Conservation (phyloP, 306 rosid species). For the Malus orientalis region DNA sequence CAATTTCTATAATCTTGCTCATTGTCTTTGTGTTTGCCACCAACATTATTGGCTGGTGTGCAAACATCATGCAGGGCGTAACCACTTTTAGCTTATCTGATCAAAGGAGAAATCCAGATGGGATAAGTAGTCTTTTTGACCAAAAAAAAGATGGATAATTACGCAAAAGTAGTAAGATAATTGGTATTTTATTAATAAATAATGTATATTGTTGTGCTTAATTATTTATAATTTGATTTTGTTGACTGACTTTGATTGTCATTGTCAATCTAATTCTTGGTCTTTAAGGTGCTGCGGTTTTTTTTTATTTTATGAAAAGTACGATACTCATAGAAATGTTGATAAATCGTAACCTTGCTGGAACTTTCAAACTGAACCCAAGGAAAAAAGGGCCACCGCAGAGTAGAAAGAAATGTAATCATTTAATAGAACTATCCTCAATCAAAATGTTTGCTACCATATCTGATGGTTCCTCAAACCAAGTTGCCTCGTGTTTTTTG, state of each 20-base stretch:
- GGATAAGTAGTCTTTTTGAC: background rate
- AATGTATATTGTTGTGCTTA: background rate
- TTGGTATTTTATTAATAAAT: background rate
- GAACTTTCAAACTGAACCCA: no score
- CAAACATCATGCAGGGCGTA: slow-evolving; percentile 18
- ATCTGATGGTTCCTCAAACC: no score
- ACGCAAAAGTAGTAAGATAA: background rate
- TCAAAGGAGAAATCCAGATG: background rate
- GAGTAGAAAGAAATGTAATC: no score
- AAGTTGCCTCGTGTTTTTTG: background rate
- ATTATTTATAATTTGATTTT: background rate
- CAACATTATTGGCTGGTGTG: slow-evolving; percentile 18
- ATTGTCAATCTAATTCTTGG: background rate
- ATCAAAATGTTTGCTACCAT: no score
- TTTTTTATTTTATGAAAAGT: no score
- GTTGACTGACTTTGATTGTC: background rate
- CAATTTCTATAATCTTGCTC: background rate
- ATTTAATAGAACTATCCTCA: no score
- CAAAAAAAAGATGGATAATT: slow-evolving; percentile 8
- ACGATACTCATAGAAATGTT: no score
- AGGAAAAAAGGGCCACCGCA: no score
- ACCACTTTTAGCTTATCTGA: slow-evolving; percentile 26
- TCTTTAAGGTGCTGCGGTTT: background rate
- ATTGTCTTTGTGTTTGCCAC: slow-evolving; percentile 4
- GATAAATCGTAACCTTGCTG: no score